Evolutionary conservation across 495 filamentous ascomycete genomes (phyloP), one percentile per base, ranked within the genome.

Genomic region (Tuber indicum): DNA sequence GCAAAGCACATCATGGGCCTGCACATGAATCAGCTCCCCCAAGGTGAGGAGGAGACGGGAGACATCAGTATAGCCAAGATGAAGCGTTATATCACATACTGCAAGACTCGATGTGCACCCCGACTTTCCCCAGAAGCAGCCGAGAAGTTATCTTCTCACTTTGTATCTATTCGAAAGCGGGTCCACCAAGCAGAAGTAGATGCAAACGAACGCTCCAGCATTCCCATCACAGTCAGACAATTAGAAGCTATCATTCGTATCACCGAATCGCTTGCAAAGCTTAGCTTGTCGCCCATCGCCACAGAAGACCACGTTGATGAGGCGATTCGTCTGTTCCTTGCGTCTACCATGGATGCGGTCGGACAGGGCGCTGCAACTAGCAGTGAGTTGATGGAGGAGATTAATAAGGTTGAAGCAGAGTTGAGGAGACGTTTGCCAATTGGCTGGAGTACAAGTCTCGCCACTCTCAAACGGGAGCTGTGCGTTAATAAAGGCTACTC

Each of bases 11-110:
- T 99, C 80, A 98, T 98, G 93, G 92, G 91, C 71, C 94, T 98
- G 78, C 94, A 98, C 83, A 99, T 98, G 94, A 92, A 92, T 52
- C 90, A 92, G 43, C 85, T 92, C 26, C 75, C 75, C 26, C n/a
- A 75, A 19, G 73, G 49, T 46, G 94, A 97, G 82, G 93, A 97
- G 81, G 91, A 91, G 75, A 88, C 90, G 17, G 90, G 93, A 14
- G 94, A 97, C 83, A 92, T 98, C 66, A 89, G 94, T 0, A 91
- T 98, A 1, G 96, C 98, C 71, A 97, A 95, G 86, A 97, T 99
- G 94, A 93, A 94, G 86, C 91, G 96, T 23, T 99, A 98, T 79
- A 94, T 99, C 84, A 96, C 92, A 83, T 99, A 98, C 85, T 98
- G 96, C 87, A 93, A 96, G 86, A 92, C 91, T 71, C 93, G 92